Base-by-base conservation (phyloP, 345 rosid species). In the Brassica nigra region DNA sequence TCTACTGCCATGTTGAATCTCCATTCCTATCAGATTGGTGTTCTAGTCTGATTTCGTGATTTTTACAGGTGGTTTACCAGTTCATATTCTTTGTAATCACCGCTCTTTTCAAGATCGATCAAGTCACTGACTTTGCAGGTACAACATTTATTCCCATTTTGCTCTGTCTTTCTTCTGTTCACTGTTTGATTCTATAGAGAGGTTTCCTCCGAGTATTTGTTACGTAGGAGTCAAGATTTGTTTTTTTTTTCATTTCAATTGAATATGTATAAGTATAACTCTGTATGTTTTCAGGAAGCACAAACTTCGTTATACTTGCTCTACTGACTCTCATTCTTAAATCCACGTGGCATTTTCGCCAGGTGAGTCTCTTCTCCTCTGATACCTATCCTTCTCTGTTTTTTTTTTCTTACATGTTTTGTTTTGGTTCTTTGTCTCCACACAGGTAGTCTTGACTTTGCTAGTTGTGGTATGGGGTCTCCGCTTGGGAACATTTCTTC, bases 51-150 rank as follows among this genome's bases (percentile, higher is more conserved):
- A 3, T 31, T 8, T 68, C 8, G 2, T 12, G 70, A 2, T 20
- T 4, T 78, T 20, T 67, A 76, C 74, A 92, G 97, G 94, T 88
- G 81, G 89, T 84, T 52, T 95, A 91, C 64, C 97, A 95, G 82
- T 72, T 89, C 0, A 52, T 90, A 37, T 92, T 95, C 88, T 95
- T 91, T 57, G 62, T 91, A 64, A 81, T 94, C 90, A 89, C 97
- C 0, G 93, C 92, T 73, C 80, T 89, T 77, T 90, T 91, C 86
- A 92, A 89, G 85, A 78, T 89, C 72, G 95, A 94, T 85, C 89
- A 94, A 86, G 91, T 92, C 85, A 95, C 97, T 68, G 99, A 92
- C 82, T 95, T 95, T 82, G 97, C 97, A 9, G 97, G 99, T 92
- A 85, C 7, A 2, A 15, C 52, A 28, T 55, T 8, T 28, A 52